A percentile compares a stretch with the other conserved stretches of the same genome.
phyloP scores from a whole-genome alignment of 345 rosid genomes.

The Heritiera fomes region DNA sequence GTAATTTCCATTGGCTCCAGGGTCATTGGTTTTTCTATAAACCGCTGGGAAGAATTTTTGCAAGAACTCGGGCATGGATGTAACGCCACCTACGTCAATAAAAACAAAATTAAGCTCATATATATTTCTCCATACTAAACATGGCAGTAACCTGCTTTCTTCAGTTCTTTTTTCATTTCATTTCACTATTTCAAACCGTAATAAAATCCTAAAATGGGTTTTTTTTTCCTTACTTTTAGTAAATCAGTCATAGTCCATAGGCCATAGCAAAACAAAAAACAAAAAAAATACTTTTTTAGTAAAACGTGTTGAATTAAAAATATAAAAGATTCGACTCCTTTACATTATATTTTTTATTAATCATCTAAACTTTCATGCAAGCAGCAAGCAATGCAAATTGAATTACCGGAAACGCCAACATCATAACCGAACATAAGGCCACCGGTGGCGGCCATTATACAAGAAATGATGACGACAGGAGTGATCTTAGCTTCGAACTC shows the following conservation, averaged over 20 bases:
- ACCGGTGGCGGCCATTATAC: conserved; percentile 96
- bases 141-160: not conserved
- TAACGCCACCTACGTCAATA: conserved; percentile 69
- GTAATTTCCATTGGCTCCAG: conserved; percentile 48
- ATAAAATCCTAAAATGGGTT: not conserved
- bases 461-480: conserved; percentile 78
- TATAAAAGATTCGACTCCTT: not conserved
- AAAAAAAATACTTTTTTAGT: too few species aligned
- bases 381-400: not conserved
- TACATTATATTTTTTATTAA: not conserved
- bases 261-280: too few species aligned
- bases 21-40: conserved; percentile 38
- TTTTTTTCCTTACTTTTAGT: too few species aligned
- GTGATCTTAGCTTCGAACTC: conserved; percentile 96
- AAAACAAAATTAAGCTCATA: not conserved
- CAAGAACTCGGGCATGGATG: conserved; percentile 79
- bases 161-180: not conserved
- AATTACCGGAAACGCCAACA: conserved; percentile 82
- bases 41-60: conserved; percentile 80
- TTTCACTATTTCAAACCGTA: not conserved
- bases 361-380: conserved; percentile 17
- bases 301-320: not conserved
- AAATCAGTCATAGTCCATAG: too few species aligned
- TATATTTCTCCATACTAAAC: too few species aligned
- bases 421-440: conserved; percentile 99